Percentiles rank a stretch among this genome's conserved stretches.
Evolutionary conservation across 352 stramenopile genomes (phyloP).

Genomic region (Pythium monospermum): DNA sequence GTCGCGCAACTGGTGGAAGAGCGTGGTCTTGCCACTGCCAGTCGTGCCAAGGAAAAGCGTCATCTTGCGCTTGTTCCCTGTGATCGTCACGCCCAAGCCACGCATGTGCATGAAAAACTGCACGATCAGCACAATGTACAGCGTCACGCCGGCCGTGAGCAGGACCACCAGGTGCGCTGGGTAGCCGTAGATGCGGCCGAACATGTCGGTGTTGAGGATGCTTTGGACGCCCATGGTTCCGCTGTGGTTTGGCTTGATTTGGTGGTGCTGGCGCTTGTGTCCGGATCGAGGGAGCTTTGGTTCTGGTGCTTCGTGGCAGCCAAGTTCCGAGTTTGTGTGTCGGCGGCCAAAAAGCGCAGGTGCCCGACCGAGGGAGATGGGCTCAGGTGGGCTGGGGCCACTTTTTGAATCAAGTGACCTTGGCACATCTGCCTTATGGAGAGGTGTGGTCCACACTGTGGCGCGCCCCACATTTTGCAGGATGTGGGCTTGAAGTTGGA

Average conservation of each 20-base stretch:
- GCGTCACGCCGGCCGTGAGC: constrained; percentile 30
- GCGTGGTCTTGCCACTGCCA: constrained; percentile 73
- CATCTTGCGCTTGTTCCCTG: constrained; percentile 70
- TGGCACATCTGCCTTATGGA: too few relatives aligned
- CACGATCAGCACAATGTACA: constrained; percentile 56
- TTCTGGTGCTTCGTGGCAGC: constrained; percentile 10
- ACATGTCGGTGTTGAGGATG: constrained; percentile 20
- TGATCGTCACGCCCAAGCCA: constrained; percentile 44
- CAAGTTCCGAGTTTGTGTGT: background rate
- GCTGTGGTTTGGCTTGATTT: background rate
- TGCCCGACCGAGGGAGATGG: background rate
- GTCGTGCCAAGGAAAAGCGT: constrained; percentile 63
- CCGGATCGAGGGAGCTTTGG: background rate
- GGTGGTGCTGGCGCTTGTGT: background rate
- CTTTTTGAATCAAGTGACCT: too few relatives aligned
- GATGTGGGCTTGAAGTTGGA: too few relatives aligned
- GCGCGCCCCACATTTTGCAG: too few relatives aligned
- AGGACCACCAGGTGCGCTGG: constrained; percentile 55
- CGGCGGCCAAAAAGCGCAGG: background rate
- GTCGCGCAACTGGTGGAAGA: constrained; percentile 77
- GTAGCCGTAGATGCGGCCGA: constrained; percentile 40
- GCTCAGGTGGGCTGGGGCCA: too few relatives aligned
- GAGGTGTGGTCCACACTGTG: too few relatives aligned
- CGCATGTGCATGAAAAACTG: constrained; percentile 70
- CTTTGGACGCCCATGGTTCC: constrained; percentile 32